Evolutionary conservation across 2,329 filamentous ascomycete species (phyloP).

Genomic region (Aspergillus uvarum): DNA sequence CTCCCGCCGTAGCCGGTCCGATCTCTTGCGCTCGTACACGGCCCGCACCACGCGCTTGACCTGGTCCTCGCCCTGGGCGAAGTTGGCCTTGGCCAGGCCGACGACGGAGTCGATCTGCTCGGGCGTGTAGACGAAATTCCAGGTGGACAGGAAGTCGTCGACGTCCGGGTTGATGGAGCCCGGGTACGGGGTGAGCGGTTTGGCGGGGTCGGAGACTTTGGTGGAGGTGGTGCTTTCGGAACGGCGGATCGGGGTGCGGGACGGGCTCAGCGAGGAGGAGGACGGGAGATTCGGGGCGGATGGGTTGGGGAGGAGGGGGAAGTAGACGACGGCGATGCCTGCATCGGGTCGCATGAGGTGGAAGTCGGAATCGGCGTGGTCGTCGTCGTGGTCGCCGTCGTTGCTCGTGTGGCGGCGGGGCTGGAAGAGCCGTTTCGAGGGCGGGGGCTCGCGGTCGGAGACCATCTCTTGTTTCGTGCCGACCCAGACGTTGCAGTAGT

Average conservation of each 20-base stretch:
- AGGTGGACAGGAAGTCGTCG: constrained; percentile 87
- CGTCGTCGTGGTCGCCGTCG: constrained; percentile 48
- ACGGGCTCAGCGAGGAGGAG: constrained; percentile 23
- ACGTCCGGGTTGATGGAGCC: constrained; percentile 75
- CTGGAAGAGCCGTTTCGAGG: constrained; percentile 51
- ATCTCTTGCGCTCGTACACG: constrained; percentile 90
- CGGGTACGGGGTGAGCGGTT: constrained; percentile 49
- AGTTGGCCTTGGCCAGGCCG: constrained; percentile 80
- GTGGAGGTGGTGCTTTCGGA: constrained; percentile 20
- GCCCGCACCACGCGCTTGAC: constrained; percentile 77
- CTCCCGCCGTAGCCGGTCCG: constrained; percentile 40
- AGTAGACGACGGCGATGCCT: constrained; percentile 85
- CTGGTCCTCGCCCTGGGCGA: constrained; percentile 74
- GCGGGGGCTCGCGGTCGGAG: constrained; percentile 53
- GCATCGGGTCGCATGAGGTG: constrained; percentile 73
- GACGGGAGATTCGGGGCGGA: constrained; percentile 33
- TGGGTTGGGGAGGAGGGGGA: constrained; percentile 82
- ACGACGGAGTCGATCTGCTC: constrained; percentile 87
- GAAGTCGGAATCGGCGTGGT: constrained; percentile 64
- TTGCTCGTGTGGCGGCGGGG: constrained; percentile 48
- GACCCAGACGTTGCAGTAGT: constrained; percentile 94
- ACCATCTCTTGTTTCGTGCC: constrained; percentile 75
- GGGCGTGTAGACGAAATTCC: constrained; percentile 96
- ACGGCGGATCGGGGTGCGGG: constrained; percentile 23
- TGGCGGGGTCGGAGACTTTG: constrained; percentile 19